Evolutionary conservation across 2,329 filamentous ascomycete species (phyloP), one percentile per base, ranked within the genome.

Genomic region (Tolypocladium paradoxum): DNA sequence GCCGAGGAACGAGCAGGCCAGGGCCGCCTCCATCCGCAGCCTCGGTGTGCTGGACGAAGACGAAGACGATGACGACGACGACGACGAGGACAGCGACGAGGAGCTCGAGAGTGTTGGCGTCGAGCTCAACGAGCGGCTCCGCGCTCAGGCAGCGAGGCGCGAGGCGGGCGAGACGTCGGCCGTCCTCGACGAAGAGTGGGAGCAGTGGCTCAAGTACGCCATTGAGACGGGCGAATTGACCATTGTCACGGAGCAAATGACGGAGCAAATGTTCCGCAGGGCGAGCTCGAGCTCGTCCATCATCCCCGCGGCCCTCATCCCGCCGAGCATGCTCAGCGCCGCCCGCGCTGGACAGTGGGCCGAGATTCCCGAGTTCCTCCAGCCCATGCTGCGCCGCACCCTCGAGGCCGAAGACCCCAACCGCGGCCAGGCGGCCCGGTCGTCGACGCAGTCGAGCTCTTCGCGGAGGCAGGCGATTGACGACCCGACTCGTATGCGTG

Each of bases 151-250:
- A 8, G 83, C 82, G 18, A 75, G 80, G 48, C 78, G 81, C 53
- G 81, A 84, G 57, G 78, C 81, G 4, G 83, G 82, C 45, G 79
- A 83, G 57, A 69, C 68, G 33, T 75, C 76, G 18, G 75, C 78
- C 48, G 76, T 81, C 29, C 75, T 88, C 58, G 84, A 88, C 62
- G 83, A 85, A 57, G 83, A 85, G 60, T 88, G 83, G 83, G 85
- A 88, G 66, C 83, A 86, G 65, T 88, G 84, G 79, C 71, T 88
- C 55, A 88, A 88, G 68, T 82, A 84, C 61, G 83, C 80, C 45
- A 78, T 85, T 49, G 84, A 88, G 62, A 75, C 78, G 6, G 84
- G 83, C 55, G 72, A 78, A 53, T 68, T 83, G 37, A 70, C 75
- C 20, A 71, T 74, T 49, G 63, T 78, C 29, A 69, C 72, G 5